Evolutionary conservation across 371 early-diverging fungal species (phyloP).

Genomic region (Mucor mucedo): DNA sequence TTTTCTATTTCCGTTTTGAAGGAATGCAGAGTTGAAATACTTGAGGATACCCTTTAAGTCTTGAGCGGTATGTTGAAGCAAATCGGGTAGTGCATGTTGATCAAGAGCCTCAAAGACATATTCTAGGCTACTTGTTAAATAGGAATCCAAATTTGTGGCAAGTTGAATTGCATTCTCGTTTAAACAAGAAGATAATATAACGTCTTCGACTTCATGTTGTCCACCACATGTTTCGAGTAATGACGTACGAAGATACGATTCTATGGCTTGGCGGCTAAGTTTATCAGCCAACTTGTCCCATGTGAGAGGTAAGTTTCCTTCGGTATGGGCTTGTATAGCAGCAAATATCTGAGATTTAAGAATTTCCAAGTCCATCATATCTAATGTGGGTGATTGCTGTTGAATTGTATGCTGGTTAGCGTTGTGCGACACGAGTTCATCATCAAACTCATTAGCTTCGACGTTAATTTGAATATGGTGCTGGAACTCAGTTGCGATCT

Average conservation of each 20-base stretch:
- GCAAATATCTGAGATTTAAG: slow-evolving; percentile 49
- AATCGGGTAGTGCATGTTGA: slow-evolving; percentile 34
- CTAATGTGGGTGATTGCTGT: slow-evolving; percentile 28
- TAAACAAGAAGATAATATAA: slow-evolving; percentile 34
- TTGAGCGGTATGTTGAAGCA: slow-evolving; percentile 38
- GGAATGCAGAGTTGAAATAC: slow-evolving; percentile 45
- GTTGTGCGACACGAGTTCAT: slow-evolving; percentile 22
- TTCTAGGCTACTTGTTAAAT: slow-evolving; percentile 29
- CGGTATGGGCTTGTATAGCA: slow-evolving; percentile 49
- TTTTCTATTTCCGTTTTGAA: slow-evolving; percentile 28
- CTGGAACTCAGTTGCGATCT: slow-evolving; percentile 39
- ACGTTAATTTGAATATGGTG: slow-evolving; percentile 41
- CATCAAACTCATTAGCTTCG: slow-evolving; percentile 8
- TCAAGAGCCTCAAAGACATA: slow-evolving; percentile 37
- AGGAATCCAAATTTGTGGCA: slow-evolving; percentile 34
- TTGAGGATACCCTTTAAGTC: slow-evolving; percentile 41
- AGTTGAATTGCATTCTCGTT: slow-evolving; percentile 27
- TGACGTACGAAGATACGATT: slow-evolving; percentile 25
- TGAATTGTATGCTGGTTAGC: slow-evolving; percentile 26
- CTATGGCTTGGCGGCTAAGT: slow-evolving; percentile 31
- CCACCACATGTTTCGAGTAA: slow-evolving; percentile 23
- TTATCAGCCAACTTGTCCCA: slow-evolving; percentile 42
- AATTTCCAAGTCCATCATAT: slow-evolving; percentile 47
- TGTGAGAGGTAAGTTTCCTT: slow-evolving; percentile 39
- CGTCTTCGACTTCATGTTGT: slow-evolving; percentile 7